Conservation (phyloP, 352 stramenopile species). For the Pythium biforme region DNA sequence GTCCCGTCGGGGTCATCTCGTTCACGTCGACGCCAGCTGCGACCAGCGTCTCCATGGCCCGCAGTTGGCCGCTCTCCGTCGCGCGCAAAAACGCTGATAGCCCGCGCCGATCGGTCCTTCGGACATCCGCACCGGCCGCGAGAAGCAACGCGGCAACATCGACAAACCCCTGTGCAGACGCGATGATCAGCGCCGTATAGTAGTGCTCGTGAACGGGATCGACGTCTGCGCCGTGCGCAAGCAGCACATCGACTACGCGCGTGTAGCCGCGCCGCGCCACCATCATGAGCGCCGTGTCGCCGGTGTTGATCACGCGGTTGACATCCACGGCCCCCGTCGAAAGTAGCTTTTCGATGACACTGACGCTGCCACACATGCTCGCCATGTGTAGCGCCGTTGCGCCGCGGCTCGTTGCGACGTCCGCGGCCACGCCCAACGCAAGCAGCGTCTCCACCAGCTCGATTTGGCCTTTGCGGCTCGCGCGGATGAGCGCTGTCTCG, state of each 20-base stretch:
- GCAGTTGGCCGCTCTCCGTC: not conserved
- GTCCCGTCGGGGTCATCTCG: not conserved
- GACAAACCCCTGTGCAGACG: not conserved
- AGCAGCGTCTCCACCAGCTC: not conserved
- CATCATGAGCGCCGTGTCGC: not conserved
- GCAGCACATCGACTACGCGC: not conserved
- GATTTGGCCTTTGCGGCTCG: not conserved
- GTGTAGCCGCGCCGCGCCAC: not conserved
- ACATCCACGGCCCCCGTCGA: not conserved
- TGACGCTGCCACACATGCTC: not conserved
- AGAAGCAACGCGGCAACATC: not conserved
- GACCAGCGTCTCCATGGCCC: not conserved
- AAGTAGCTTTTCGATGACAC: not conserved
- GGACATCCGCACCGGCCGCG: not conserved
- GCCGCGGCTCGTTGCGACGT: not conserved
- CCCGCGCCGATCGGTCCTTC: not conserved
- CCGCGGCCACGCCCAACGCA: not conserved
- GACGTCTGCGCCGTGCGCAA: constrained; percentile 7
- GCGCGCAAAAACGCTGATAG: not conserved
- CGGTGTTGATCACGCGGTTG: not conserved
- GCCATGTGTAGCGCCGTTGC: not conserved
- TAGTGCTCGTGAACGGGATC: not conserved
- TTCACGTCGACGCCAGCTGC: not conserved
- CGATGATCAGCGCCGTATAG: not conserved
- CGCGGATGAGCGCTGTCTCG: not conserved